phyloP scores from a whole-genome alignment of 2,329 filamentous ascomycete species.

The Epichloe hybrida region DNA sequence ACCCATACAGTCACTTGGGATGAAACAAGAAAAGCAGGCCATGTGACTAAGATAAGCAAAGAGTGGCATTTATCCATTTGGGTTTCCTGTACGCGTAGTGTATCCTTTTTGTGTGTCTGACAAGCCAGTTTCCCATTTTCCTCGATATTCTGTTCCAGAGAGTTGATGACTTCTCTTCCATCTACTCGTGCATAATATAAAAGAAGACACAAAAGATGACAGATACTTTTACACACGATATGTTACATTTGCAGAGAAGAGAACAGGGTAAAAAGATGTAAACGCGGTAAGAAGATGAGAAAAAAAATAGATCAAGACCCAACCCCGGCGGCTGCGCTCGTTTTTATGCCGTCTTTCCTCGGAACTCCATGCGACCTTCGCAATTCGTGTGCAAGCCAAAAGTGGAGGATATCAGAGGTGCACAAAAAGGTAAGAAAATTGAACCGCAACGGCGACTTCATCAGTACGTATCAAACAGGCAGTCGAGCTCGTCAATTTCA shows the following conservation, averaged over 20 bases:
- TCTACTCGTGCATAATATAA: conserved; percentile 12
- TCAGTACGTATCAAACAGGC: conserved; percentile 66
- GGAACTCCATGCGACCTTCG: conserved; percentile 11
- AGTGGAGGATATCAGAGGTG: neutral
- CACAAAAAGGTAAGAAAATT: conserved; percentile 2
- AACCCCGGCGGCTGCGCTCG: neutral
- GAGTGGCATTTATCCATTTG: conserved; percentile 6
- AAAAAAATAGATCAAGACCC: neutral
- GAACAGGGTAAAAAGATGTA: neutral
- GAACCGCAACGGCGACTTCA: neutral
- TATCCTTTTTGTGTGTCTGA: neutral
- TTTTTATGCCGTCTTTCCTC: neutral
- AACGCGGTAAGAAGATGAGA: neutral
- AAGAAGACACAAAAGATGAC: conserved; percentile 1
- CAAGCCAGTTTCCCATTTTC: neutral
- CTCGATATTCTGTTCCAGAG: neutral
- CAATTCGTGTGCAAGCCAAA: conserved; percentile 5
- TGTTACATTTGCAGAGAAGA: neutral
- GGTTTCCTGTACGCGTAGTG: neutral
- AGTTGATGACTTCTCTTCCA: neutral
- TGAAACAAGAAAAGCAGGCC: neutral
- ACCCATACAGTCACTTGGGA: neutral
- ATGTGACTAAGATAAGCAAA: neutral
- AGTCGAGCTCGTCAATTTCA: conserved; percentile 85
- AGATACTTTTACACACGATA: neutral